Evolutionary conservation across 2,329 filamentous ascomycete genomes (phyloP).

Genomic region (Pseudogymnoascus sp.): DNA sequence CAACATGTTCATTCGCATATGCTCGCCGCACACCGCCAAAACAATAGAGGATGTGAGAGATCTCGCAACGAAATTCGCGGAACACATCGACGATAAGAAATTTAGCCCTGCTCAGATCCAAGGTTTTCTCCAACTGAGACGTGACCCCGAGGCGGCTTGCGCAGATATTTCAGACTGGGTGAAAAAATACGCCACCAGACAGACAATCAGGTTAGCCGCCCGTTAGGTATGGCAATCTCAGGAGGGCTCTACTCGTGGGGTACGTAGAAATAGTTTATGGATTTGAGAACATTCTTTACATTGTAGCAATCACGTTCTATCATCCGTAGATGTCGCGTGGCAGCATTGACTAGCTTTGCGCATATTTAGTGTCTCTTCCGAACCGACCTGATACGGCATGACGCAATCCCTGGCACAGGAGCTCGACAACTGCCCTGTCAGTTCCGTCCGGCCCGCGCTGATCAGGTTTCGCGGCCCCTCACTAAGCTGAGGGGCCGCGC

Average conservation of each 20-base stretch:
- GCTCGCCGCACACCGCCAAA: conserved; percentile 25
- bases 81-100: conserved; percentile 42
- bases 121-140: conserved; percentile 54
- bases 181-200: not conserved
- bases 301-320: not conserved
- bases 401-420: not conserved
- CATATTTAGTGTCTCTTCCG: too few species aligned
- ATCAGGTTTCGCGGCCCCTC: not conserved
- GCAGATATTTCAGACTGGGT: not conserved
- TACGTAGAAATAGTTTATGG: not conserved
- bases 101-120: conserved; percentile 58
- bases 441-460: too few species aligned
- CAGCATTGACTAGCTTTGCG: not conserved
- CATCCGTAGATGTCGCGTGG: not conserved
- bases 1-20: not conserved
- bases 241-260: not conserved
- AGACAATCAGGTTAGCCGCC: not conserved
- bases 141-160: conserved; percentile 44
- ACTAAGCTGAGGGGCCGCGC: not conserved
- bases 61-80: conserved; percentile 42
- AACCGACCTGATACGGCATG: too few species aligned
- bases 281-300: not conserved
- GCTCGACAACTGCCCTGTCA: not conserved
- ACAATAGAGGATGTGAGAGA: conserved; percentile 15
- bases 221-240: not conserved